phyloP scores from a whole-genome alignment of 164 flowering plant species.

The Malania oleifera region DNA sequence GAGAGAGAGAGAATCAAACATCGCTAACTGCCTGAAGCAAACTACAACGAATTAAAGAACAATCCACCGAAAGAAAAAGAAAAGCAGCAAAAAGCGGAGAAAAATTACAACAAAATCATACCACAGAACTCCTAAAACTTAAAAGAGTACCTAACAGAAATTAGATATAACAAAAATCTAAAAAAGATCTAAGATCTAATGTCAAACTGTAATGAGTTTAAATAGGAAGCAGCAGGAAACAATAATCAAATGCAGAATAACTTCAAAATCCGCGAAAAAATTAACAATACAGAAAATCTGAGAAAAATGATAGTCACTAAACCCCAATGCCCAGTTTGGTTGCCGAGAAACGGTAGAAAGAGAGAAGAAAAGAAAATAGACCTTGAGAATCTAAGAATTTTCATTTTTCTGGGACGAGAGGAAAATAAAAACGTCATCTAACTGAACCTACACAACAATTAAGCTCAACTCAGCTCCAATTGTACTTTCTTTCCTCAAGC shows the following conservation, averaged over 20 bases:
- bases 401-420: too few relatives aligned
- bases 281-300: neutral
- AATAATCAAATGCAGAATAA: neutral
- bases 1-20: slow-evolving; percentile 25
- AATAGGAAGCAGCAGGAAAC: neutral
- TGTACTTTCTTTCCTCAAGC: neutral
- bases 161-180: neutral
- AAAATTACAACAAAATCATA: slow-evolving; percentile 6
- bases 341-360: neutral
- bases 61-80: slow-evolving; percentile 7
- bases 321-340: neutral
- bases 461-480: neutral
- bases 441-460: too few relatives aligned
- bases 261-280: neutral
- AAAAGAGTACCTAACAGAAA: neutral
- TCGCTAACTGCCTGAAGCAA: slow-evolving; percentile 27
- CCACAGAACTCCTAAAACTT: neutral
- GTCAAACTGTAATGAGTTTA: neutral
- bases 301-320: neutral
- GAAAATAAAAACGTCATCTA: neutral
- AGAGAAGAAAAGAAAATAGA: too few relatives aligned
- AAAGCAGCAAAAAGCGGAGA: slow-evolving; percentile 1
- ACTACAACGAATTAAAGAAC: slow-evolving; percentile 14
- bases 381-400: too few relatives aligned
- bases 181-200: neutral